phyloP scores from a whole-genome alignment of 2,329 filamentous ascomycete species.

The Aspergillus calidoustus region DNA sequence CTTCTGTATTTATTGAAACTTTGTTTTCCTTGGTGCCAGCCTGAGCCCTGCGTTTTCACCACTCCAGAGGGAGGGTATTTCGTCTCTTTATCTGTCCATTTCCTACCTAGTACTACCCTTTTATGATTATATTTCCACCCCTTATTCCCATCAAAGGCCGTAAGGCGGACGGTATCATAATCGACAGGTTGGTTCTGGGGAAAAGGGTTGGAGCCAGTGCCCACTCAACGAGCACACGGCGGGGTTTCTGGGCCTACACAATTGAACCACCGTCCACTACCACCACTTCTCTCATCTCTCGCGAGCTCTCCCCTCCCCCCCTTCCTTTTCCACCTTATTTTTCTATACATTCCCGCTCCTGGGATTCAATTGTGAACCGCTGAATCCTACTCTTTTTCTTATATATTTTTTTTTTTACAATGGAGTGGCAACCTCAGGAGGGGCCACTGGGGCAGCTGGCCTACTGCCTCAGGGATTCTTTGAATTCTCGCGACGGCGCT shows the following conservation, averaged over 20 bases:
- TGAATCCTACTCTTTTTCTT: slow-evolving; percentile 12
- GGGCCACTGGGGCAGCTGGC: slow-evolving; percentile 89
- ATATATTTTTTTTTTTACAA: slow-evolving; percentile 49
- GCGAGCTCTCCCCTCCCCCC: slow-evolving; percentile 17
- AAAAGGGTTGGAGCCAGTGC: slow-evolving; percentile 25
- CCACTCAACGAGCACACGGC: slow-evolving; percentile 24
- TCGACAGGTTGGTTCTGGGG: slow-evolving; percentile 12
- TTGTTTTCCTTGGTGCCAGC: background rate
- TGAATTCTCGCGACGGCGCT: slow-evolving; percentile 78
- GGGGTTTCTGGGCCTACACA: slow-evolving; percentile 30
- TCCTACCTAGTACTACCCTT: background rate
- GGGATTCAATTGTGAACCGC: slow-evolving; percentile 17
- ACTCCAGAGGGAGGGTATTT: background rate
- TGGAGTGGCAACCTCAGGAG: slow-evolving; percentile 91
- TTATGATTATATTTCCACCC: background rate
- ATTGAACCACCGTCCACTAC: slow-evolving; percentile 8
- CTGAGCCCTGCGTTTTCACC: background rate
- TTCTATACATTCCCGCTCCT: slow-evolving; percentile 13
- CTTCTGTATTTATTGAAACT: slow-evolving; percentile 1
- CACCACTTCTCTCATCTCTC: slow-evolving; percentile 4
- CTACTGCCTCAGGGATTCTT: slow-evolving; percentile 85
- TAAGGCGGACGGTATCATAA: background rate
- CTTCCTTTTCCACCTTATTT: slow-evolving; percentile 13
- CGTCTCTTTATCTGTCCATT: slow-evolving; percentile 2
- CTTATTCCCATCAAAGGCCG: background rate